These are phyloP conservation scores for Crithidia brevicula DNA, from an alignment of 208 protist genomes.

Conservation along the genomic window DNA sequence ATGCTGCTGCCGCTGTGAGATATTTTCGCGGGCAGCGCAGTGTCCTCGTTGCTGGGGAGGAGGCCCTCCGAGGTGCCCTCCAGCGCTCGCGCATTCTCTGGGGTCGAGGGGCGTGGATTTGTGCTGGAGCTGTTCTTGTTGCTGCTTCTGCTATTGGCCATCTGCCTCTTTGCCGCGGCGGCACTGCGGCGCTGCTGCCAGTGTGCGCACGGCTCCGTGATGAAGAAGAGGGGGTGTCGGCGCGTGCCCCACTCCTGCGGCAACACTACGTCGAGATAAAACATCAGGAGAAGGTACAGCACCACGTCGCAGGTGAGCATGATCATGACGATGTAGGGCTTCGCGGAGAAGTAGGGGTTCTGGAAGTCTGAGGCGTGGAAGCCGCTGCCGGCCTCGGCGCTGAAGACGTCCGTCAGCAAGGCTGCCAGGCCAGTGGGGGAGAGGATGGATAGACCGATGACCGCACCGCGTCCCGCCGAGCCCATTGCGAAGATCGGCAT, in stretches of 20 bases:
- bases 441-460: slow-evolving; percentile 47
- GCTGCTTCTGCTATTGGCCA: no score
- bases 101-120: not conserved
- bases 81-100: slow-evolving; percentile 1
- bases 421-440: slow-evolving; percentile 52
- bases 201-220: slow-evolving; percentile 31
- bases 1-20: not conserved
- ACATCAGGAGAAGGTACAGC: slow-evolving; percentile 54
- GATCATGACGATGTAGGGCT: slow-evolving; percentile 31
- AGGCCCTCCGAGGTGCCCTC: not conserved
- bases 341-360: slow-evolving; percentile 22
- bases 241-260: slow-evolving; percentile 59
- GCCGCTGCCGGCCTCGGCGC: slow-evolving; percentile 38
- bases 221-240: slow-evolving; percentile 69
- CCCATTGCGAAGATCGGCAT: slow-evolving; percentile 39
- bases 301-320: slow-evolving; percentile 40
- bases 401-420: slow-evolving; percentile 35
- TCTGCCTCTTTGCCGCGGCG: slow-evolving; percentile 24
- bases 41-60: slow-evolving; percentile 3
- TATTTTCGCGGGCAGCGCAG: slow-evolving; percentile 1
- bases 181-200: not conserved
- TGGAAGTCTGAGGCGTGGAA: slow-evolving; percentile 37
- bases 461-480: slow-evolving; percentile 12
- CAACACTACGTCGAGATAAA: slow-evolving; percentile 77
- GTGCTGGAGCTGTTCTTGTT: not conserved